Percentiles rank a stretch among this genome's conserved stretches.
phyloP scores from a whole-genome alignment of 2,329 filamentous ascomycete species.

The Aureobasidium sp. region DNA sequence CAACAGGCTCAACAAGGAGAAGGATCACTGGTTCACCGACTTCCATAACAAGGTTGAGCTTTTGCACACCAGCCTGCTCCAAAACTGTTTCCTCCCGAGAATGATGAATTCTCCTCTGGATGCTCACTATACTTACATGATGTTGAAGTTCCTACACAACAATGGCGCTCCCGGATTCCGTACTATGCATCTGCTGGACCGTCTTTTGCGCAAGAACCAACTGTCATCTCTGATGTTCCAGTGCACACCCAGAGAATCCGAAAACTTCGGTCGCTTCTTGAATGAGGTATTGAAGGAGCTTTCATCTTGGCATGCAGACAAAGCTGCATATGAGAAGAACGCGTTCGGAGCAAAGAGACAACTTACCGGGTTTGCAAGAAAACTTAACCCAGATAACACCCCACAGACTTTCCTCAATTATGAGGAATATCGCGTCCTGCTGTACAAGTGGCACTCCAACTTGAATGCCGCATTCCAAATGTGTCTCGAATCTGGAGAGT shows the following conservation, averaged over 20 bases:
- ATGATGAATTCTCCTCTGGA: conserved; percentile 76
- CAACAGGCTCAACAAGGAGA: conserved; percentile 64
- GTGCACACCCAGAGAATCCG: conserved; percentile 82
- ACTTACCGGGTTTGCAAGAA: conserved; percentile 70
- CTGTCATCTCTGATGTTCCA: conserved; percentile 78
- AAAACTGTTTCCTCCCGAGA: conserved; percentile 88
- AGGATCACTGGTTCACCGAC: conserved; percentile 67
- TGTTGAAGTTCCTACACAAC: conserved; percentile 81
- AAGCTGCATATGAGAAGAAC: conserved; percentile 69
- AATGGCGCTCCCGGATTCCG: conserved; percentile 79
- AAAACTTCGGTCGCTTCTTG: conserved; percentile 87
- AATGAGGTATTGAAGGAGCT: conserved; percentile 75
- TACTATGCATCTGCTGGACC: conserved; percentile 73
- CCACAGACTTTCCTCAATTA: conserved; percentile 68
- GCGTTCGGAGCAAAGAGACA: conserved; percentile 59
- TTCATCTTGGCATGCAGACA: conserved; percentile 73
- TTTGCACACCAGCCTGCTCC: conserved; percentile 69
- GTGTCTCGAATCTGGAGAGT: conserved; percentile 76
- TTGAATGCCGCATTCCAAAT: conserved; percentile 70
- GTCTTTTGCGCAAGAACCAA: conserved; percentile 75
- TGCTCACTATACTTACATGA: conserved; percentile 78
- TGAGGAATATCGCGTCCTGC: conserved; percentile 73
- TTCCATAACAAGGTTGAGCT: conserved; percentile 54
- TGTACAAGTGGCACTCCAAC: conserved; percentile 86
- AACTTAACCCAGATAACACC: conserved; percentile 60